These are phyloP conservation scores for Cryphonectria radicalis DNA, from an alignment of 2,329 filamentous ascomycete genomes.

Conservation along the genomic window DNA sequence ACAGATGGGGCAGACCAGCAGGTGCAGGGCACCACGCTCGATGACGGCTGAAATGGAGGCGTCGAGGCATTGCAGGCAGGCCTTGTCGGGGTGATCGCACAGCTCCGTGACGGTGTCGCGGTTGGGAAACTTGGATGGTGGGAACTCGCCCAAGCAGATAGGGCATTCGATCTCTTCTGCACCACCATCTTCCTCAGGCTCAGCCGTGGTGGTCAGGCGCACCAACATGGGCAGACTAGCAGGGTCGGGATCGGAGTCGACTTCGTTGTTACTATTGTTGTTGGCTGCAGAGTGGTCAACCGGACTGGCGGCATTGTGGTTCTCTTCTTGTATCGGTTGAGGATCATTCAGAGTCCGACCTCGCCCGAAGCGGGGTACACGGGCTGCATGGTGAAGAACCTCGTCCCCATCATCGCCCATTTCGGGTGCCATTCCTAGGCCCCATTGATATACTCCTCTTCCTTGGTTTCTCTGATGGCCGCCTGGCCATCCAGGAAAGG, in stretches of 20 bases:
- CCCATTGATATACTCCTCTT: not conserved
- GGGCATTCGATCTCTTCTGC: conserved; percentile 24
- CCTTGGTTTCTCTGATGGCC: too few relatives aligned
- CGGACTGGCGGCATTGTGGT: not conserved
- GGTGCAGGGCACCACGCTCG: conserved; percentile 23
- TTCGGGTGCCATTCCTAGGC: not conserved
- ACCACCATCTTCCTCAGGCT: not conserved
- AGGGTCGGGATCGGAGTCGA: not conserved
- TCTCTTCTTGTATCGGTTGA: not conserved
- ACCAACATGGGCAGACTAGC: not conserved
- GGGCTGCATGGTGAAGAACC: not conserved
- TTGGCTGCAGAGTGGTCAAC: not conserved
- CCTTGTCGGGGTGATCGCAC: conserved; percentile 27
- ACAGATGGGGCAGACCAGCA: conserved; percentile 28
- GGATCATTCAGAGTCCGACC: conserved; percentile 21
- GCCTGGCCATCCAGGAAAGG: too few relatives aligned
- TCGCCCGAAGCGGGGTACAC: not conserved
- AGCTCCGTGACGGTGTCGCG: conserved; percentile 9
- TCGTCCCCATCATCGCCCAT: not conserved
- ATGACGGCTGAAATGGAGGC: conserved; percentile 23
- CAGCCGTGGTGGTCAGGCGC: too few relatives aligned
- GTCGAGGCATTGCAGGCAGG: conserved; percentile 26
- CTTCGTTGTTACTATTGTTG: not conserved
- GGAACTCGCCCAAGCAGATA: conserved; percentile 25
- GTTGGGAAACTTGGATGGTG: conserved; percentile 22